These are phyloP conservation scores for Tricholoma hemisulphureum DNA, from an alignment of 768 basidiomycete genomes.

Conservation along the genomic window DNA sequence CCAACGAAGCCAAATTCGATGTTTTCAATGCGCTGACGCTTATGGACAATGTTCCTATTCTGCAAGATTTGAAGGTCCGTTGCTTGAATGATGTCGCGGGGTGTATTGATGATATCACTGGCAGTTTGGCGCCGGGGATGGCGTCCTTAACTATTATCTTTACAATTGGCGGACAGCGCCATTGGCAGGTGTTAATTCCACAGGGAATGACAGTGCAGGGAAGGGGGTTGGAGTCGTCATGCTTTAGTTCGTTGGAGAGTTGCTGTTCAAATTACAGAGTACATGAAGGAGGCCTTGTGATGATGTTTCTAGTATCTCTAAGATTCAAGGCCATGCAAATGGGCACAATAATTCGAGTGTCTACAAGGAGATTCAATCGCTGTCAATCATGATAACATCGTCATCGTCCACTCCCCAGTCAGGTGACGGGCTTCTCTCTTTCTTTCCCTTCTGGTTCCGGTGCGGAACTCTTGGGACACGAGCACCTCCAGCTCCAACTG, in stretches of 20 bases:
- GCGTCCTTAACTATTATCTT: slow-evolving; percentile 86
- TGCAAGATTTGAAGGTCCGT: slow-evolving; percentile 79
- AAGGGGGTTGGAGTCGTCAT: slow-evolving; percentile 91
- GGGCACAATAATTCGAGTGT: neutral
- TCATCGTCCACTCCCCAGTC: slow-evolving; percentile 86
- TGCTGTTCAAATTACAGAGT: neutral
- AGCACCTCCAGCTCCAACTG: slow-evolving; percentile 57
- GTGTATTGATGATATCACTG: slow-evolving; percentile 4
- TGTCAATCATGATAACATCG: slow-evolving; percentile 81
- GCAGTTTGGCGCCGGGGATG: slow-evolving; percentile 92
- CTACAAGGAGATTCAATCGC: slow-evolving; percentile 47
- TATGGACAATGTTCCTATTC: slow-evolving; percentile 87
- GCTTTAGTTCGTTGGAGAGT: slow-evolving; percentile 50
- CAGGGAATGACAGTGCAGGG: slow-evolving; percentile 58
- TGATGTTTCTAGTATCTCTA: neutral
- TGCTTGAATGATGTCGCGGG: neutral
- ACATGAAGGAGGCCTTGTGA: neutral
- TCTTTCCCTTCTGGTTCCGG: slow-evolving; percentile 37
- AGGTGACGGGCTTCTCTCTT: slow-evolving; percentile 65
- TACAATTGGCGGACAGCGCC: slow-evolving; percentile 93
- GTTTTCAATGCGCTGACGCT: slow-evolving; percentile 94
- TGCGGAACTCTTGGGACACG: slow-evolving; percentile 45
- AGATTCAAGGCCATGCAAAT: neutral
- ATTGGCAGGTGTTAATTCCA: slow-evolving; percentile 65
- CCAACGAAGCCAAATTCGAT: slow-evolving; percentile 85